Percentiles rank a stretch among this genome's conserved stretches.
Conservation (phyloP, 202 grass and related monocot genomes). For the Musa balbisiana region DNA sequence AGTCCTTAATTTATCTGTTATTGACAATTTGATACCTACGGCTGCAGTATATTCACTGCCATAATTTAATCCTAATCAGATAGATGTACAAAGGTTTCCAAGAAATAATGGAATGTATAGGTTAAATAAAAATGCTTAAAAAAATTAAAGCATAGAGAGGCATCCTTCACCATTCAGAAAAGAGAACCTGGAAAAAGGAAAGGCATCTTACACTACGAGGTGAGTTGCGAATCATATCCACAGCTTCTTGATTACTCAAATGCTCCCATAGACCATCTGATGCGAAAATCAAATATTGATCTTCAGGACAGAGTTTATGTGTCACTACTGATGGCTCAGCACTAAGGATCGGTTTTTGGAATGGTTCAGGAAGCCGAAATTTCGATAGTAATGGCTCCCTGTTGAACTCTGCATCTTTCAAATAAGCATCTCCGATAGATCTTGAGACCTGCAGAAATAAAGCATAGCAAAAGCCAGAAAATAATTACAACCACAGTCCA, state of each 20-base stretch:
- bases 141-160: neutral
- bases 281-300: constrained; percentile 60
- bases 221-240: constrained; percentile 38
- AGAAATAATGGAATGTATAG: neutral
- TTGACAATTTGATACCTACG: too few species aligned
- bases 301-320: constrained; percentile 33
- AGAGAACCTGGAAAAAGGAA: neutral
- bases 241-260: constrained; percentile 44
- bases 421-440: constrained; percentile 50
- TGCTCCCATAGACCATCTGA: constrained; percentile 63
- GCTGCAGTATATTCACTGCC: too few species aligned
- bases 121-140: neutral
- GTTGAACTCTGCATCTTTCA: constrained; percentile 56
- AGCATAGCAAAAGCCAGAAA: neutral
- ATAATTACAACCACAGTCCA: neutral
- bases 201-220: constrained; percentile 36
- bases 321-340: constrained; percentile 39
- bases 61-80: too few species aligned
- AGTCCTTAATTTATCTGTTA: too few species aligned
- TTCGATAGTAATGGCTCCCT: constrained; percentile 29
- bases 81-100: too few species aligned
- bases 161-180: neutral
- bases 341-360: constrained; percentile 41
- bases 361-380: constrained; percentile 36
- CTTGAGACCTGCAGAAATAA: constrained; percentile 40